Base-by-base conservation (phyloP, 257 asterid species). In the Knoxia roxburghii region DNA sequence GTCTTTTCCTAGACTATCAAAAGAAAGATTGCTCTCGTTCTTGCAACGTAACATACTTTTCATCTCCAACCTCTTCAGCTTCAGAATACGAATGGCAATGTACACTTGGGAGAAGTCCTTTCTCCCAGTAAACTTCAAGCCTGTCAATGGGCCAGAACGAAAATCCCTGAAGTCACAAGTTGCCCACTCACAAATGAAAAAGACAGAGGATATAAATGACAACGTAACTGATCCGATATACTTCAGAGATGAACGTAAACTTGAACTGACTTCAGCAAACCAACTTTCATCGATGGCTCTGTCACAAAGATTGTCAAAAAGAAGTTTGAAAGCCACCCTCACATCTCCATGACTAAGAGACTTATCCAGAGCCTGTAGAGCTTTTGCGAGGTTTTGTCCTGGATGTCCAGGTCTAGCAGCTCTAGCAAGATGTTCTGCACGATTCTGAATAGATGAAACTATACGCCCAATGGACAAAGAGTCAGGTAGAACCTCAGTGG, bases 181-280 rank as follows among this genome's bases (percentile, higher is more conserved):
- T 63, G 98, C 98, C 99, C 99, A 95, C 78, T 91, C 99, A 75
- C 96, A 95, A 58, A 95, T 81, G 80, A 86, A 89, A 77, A 91
- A 91, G 27, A 91, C 74, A 66, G 98, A 89, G 76, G 91, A 95
- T 65, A 89, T 69, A 69, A 85, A 75, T 45, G 95, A 78, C 53
- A 84, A 78, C 30, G 84, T 75, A 71, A 83, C 91, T 56, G 49
- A 68, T 51, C 94, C 84, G 59, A 82, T 84, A 78, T 84, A 85
- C 85, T 89, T 86, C 23, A 90, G 91, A 10, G 99, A 85, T 52
- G 88, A 76, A 65, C 83, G 89, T 70, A 95, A 77, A 78, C 89
- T 78, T 37, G 90, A 79, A 72, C 91, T 87, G 65, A 85, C 95
- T 77, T 91, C 96, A 61, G 94, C 79, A 71, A 82, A 75, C 99